phyloP scores from a whole-genome alignment of 2,329 filamentous ascomycete species.

The Akanthomyces lecanii region DNA sequence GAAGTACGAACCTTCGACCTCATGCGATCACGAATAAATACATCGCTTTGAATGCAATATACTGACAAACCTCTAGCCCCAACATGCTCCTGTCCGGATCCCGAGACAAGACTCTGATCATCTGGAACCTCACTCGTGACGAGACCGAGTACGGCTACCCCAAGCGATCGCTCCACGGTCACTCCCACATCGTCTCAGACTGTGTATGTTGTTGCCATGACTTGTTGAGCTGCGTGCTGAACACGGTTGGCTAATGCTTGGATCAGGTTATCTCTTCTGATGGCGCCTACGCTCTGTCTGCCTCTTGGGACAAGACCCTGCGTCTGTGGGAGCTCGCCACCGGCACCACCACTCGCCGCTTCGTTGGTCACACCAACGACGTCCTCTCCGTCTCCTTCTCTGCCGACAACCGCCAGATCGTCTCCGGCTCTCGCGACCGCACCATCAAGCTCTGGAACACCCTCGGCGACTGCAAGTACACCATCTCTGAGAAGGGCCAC shows the following conservation, averaged over 20 bases:
- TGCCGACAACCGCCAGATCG: constrained; percentile 99
- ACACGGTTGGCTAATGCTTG: constrained; percentile 24
- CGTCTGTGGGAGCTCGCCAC: constrained; percentile 98
- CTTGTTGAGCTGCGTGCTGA: neutral
- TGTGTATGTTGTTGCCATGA: constrained; percentile 67
- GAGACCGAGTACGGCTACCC: constrained; percentile 98
- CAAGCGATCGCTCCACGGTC: constrained; percentile 96
- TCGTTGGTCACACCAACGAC: constrained; percentile 99
- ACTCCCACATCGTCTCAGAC: constrained; percentile 99
- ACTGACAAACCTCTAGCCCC: constrained; percentile 55
- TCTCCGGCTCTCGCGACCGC: constrained; percentile 96
- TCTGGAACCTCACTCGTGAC: constrained; percentile 99
- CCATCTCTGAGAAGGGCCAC: constrained; percentile 99
- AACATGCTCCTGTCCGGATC: constrained; percentile 99
- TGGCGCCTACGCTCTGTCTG: constrained; percentile 96
- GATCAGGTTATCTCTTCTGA: constrained; percentile 95
- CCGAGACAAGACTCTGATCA: constrained; percentile 98
- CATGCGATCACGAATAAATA: neutral
- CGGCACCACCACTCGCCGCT: constrained; percentile 94
- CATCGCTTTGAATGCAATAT: neutral
- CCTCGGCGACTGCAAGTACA: constrained; percentile 99
- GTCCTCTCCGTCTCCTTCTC: constrained; percentile 99
- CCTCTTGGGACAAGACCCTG: constrained; percentile 99
- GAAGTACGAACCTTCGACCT: constrained; percentile 63
- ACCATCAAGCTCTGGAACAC: constrained; percentile 99